Conservation (phyloP, 129 eudicot species). For the Calendula officinalis region DNA sequence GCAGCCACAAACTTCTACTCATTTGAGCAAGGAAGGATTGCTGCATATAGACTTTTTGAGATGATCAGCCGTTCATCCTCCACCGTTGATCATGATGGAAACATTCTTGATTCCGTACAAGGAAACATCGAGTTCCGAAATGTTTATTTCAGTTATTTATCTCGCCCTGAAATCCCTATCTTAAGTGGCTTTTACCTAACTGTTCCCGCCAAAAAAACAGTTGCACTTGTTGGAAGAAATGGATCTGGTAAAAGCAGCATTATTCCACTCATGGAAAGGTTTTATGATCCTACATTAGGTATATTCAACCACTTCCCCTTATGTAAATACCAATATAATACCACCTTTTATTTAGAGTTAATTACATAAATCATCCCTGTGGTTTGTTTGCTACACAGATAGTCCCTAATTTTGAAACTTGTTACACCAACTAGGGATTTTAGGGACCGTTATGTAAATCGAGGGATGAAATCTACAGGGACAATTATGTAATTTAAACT, state of each 20-base stretch:
- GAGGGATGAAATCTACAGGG: too few relatives aligned
- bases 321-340: slow-evolving; percentile 4
- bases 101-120: slow-evolving; percentile 62
- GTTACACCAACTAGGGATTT: too few relatives aligned
- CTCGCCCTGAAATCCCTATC: slow-evolving; percentile 96
- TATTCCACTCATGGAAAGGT: slow-evolving; percentile 94
- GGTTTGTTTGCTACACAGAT: too few relatives aligned
- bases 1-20: slow-evolving; percentile 97
- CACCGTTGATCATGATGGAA: slow-evolving; percentile 64
- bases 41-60: slow-evolving; percentile 95
- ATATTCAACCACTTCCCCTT: slow-evolving; percentile 23
- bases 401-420: too few relatives aligned
- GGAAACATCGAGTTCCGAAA: slow-evolving; percentile 95
- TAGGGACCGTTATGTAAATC: too few relatives aligned
- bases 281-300: slow-evolving; percentile 98
- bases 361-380: too few relatives aligned
- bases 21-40: slow-evolving; percentile 98
- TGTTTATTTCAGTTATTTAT: slow-evolving; percentile 90
- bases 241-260: slow-evolving; percentile 99
- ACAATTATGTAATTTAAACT: too few relatives aligned
- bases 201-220: slow-evolving; percentile 92
- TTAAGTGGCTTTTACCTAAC: slow-evolving; percentile 93
- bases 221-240: slow-evolving; percentile 97
- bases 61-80: slow-evolving; percentile 96
- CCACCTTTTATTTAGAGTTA: neutral